phyloP scores from a whole-genome alignment of 345 rosid genomes.

The Cardamine occulta region DNA sequence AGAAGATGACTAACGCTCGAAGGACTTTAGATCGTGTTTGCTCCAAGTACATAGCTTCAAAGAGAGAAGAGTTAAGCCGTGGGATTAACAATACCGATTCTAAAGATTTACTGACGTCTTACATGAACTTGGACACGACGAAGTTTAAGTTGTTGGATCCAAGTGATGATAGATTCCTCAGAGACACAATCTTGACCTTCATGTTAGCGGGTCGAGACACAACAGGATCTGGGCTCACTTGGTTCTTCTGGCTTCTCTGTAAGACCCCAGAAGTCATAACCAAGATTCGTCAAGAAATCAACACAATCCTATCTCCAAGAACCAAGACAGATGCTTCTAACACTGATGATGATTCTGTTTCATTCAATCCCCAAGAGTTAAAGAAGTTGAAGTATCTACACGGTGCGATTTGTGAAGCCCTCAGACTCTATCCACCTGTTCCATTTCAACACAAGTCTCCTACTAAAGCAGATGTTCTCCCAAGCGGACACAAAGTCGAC shows the following conservation, averaged over 20 bases:
- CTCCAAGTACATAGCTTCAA: conserved; percentile 33
- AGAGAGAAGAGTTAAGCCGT: conserved; percentile 34
- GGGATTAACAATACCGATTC: background rate
- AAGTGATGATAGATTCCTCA: conserved; percentile 42
- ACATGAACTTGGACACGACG: conserved; percentile 35
- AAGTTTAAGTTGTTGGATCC: conserved; percentile 32
- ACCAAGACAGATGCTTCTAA: background rate
- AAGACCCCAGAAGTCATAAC: conserved; percentile 32
- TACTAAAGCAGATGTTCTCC: conserved; percentile 45
- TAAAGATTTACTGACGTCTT: conserved; percentile 47
- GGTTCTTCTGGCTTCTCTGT: conserved; percentile 58
- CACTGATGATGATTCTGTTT: conserved; percentile 24
- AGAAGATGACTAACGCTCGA: conserved; percentile 48
- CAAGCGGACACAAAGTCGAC: conserved; percentile 51
- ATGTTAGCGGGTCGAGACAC: conserved; percentile 57
- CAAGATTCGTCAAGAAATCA: conserved; percentile 51
- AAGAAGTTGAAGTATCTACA: conserved; percentile 51
- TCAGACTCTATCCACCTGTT: conserved; percentile 55
- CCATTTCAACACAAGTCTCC: conserved; percentile 50
- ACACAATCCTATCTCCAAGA: conserved; percentile 2
- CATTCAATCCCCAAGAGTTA: conserved; percentile 24
- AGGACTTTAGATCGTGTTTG: conserved; percentile 41
- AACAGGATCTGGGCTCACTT: conserved; percentile 50
- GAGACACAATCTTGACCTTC: conserved; percentile 47
- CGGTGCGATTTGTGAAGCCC: conserved; percentile 48